Conservation (phyloP, 192 early-diverging fungal species). For the Geosiphon pyriformis region DNA sequence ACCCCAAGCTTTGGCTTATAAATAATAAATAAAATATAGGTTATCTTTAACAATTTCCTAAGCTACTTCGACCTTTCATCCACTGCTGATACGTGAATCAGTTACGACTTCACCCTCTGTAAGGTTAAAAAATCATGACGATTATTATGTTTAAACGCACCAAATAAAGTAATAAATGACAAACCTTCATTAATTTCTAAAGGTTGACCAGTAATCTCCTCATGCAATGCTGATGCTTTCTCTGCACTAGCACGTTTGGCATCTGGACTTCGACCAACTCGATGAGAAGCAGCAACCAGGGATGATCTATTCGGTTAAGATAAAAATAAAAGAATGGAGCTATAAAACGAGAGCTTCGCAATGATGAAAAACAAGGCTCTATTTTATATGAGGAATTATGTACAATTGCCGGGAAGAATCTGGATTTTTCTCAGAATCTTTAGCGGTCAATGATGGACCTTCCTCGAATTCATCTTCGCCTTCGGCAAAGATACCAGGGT, state of each 20-base stretch:
- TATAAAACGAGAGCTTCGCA: no score
- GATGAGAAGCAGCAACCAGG: conserved; percentile 13
- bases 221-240: conserved; percentile 15
- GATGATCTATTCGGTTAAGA: conserved; percentile 1
- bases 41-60: no score
- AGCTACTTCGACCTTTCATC: neutral
- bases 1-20: no score
- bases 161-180: neutral
- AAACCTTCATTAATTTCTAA: conserved; percentile 5
- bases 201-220: neutral
- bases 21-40: no score
- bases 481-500: neutral
- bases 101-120: conserved; percentile 9
- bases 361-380: neutral
- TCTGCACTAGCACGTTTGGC: conserved; percentile 3
- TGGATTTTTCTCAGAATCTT: neutral
- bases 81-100: neutral
- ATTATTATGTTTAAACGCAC: neutral
- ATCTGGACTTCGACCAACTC: neutral
- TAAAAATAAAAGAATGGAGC: neutral
- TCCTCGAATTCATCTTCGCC: neutral
- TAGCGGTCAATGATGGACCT: neutral
- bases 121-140: neutral
- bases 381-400: neutral
- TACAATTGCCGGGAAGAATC: conserved; percentile 18